phyloP scores from a whole-genome alignment of 2,329 filamentous ascomycete species.

The Gnomoniopsis sp. region DNA sequence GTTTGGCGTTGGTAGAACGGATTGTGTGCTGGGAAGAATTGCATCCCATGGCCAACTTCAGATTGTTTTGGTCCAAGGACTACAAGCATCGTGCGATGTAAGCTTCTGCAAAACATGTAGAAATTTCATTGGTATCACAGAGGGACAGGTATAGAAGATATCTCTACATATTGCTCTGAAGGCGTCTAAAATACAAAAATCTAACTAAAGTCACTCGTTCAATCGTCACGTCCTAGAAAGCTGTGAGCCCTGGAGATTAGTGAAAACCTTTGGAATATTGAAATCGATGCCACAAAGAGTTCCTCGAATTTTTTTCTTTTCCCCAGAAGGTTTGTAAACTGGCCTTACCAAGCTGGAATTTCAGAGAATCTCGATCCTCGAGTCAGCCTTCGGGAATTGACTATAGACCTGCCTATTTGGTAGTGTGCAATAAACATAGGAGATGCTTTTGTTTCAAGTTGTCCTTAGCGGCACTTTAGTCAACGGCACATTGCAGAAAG shows the following conservation, averaged over 20 bases:
- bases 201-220: slow-evolving; percentile 11
- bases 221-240: not conserved
- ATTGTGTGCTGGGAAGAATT: not conserved
- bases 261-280: not conserved
- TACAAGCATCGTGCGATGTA: not conserved
- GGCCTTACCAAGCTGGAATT: no score
- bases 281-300: not conserved
- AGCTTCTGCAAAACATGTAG: not conserved
- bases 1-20: not conserved
- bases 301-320: no score
- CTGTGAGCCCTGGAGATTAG: no score
- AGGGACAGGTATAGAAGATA: not conserved
- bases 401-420: no score
- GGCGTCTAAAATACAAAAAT: slow-evolving; percentile 2
- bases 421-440: no score
- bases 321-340: no score
- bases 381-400: no score
- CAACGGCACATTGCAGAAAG: no score
- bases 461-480: no score
- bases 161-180: slow-evolving; percentile 5
- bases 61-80: not conserved
- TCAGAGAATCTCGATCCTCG: no score
- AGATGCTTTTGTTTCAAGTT: no score
- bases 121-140: not conserved
- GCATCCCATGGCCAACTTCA: not conserved